These are phyloP conservation scores for Phaffomyces antillensis DNA, from an alignment of 805 yeast species.

Conservation along the genomic window DNA sequence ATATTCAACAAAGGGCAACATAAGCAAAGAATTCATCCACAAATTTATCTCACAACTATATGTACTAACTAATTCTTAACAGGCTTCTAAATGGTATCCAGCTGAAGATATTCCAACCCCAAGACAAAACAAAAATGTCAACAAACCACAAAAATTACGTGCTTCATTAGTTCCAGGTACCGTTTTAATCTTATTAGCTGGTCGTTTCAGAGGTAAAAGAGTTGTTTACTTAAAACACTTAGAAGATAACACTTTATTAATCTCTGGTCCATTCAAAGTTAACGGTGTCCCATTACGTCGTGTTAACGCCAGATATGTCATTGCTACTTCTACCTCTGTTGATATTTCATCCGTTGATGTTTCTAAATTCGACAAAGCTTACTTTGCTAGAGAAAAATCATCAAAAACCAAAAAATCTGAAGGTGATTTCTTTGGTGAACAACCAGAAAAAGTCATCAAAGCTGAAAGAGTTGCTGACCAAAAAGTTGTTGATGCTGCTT, in stretches of 20 bases:
- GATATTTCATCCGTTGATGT: constrained; percentile 73
- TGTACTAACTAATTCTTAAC: constrained; percentile 4
- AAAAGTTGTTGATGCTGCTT: constrained; percentile 89
- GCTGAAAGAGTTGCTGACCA: constrained; percentile 96
- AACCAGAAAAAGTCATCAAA: constrained; percentile 78
- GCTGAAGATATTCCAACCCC: constrained; percentile 85
- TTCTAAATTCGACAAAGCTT: constrained; percentile 86
- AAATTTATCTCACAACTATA: no score
- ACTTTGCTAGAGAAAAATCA: constrained; percentile 94
- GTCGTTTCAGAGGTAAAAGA: constrained; percentile 99
- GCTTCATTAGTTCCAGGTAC: constrained; percentile 96
- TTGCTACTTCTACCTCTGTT: constrained; percentile 95
- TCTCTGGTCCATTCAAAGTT: constrained; percentile 98
- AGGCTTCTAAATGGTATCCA: constrained; percentile 92
- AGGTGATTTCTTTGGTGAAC: constrained; percentile 84
- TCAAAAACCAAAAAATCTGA: constrained; percentile 80
- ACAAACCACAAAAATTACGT: constrained; percentile 92
- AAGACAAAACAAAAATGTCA: constrained; percentile 84
- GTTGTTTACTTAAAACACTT: constrained; percentile 95
- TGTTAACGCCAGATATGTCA: constrained; percentile 97
- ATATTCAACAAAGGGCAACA: not conserved
- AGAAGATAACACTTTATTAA: constrained; percentile 97
- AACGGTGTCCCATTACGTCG: constrained; percentile 99
- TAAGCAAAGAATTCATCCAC: no score
- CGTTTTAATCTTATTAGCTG: constrained; percentile 94